phyloP scores from a whole-genome alignment of 345 rosid species.

The Dipteronia sinensis region DNA sequence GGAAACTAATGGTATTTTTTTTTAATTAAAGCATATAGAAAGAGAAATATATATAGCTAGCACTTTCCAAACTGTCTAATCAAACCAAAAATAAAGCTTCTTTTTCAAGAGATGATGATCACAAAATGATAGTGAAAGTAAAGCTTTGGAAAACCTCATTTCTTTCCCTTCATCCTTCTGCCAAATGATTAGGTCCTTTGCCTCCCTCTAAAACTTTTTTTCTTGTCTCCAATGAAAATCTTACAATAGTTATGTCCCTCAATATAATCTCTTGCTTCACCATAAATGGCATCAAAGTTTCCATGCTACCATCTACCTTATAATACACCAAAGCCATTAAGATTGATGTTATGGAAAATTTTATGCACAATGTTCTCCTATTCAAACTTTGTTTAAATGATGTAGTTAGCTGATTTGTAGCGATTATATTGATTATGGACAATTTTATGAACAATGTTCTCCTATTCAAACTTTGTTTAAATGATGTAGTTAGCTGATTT shows the following conservation, averaged over 20 bases:
- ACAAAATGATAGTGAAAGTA: constrained; percentile 36
- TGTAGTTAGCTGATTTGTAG: too few relatives aligned
- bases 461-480: too few relatives aligned
- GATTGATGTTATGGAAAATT: not conserved
- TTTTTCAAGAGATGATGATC: constrained; percentile 46
- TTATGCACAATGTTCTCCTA: too few relatives aligned
- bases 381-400: too few relatives aligned
- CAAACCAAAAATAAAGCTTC: constrained; percentile 40
- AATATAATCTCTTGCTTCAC: not conserved
- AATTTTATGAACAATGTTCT: too few relatives aligned
- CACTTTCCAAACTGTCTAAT: constrained; percentile 13
- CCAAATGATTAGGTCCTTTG: constrained; percentile 35
- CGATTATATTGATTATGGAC: not conserved
- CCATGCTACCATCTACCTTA: not conserved
- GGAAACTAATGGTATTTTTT: not conserved
- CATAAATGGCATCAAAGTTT: constrained; percentile 10
- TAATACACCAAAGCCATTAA: not conserved
- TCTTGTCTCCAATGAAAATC: constrained; percentile 21
- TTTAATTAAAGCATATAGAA: not conserved
- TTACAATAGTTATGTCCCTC: not conserved
- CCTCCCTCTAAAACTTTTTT: constrained; percentile 7
- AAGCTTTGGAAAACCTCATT: constrained; percentile 34
- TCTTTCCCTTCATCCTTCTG: constrained; percentile 39
- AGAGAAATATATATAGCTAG: too few relatives aligned
- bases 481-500: too few relatives aligned